Base-by-base conservation (phyloP, 352 stramenopile genomes). In the Globisporangium middletonii region DNA sequence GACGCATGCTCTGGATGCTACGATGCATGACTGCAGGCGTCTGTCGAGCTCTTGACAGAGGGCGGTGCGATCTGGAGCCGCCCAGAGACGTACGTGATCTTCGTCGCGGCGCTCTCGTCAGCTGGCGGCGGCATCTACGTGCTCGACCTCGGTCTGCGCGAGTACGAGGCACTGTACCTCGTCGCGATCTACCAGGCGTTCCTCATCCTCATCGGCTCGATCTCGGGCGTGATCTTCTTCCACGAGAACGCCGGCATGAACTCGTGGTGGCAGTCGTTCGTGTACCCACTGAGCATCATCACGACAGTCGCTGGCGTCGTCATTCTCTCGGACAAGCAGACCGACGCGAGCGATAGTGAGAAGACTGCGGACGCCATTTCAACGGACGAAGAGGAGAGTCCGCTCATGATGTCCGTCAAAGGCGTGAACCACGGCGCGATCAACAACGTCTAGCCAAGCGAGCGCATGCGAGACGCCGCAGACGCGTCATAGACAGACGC, bases 161-260 rank as follows among this genome's bases (percentile, higher is more conserved):
- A 94, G 64, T 94, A 94, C 60, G 84, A 94, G n/a, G 84, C 84
- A 16, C 71, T 94, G 37, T 91, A 92, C 62, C 67, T 94, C 50
- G 84, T 94, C 13, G 80, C 84, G 5, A 92, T 92, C 52, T 94
- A 94, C 61, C 72, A 94, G 41, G 79, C 80, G 35, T 90, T 92
- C 60, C 64, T 94, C 42, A 94, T 94, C 50, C 60, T 92, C 53
- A 90, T 90, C 66, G 79, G 84, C 50, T 92, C 84, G 52, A 71
- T 94, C 62, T 92, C 80, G 3, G 84, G 84, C 6, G 83, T 94
- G 45, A 88, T 94, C 53, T 94, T 94, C 64, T 94, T 94, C 71
- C 80, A 91, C 58, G 84, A 94, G 73, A 90, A 83, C 58, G 65
- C 76, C 2, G 84, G 77, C 50, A 94, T 94, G 79, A 81, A 78